Percentiles rank a stretch among this genome's conserved stretches.
These are phyloP conservation scores for Ceratobasidium sp. DNA, from an alignment of 1,284 basidiomycete species.

Conservation along the genomic window DNA sequence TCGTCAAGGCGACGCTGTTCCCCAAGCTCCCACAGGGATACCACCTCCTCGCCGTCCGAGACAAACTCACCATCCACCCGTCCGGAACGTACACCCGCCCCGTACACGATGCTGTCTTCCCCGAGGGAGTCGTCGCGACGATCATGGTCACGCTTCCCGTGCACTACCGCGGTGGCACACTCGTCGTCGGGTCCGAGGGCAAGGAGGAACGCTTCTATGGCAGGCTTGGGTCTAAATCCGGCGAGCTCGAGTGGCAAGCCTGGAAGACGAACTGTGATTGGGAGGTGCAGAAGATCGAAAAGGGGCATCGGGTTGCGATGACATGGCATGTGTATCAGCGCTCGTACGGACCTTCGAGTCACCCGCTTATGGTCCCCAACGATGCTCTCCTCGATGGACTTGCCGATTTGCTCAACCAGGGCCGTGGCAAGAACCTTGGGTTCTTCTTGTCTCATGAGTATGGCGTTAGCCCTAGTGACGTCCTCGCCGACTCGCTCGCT, in stretches of 20 bases:
- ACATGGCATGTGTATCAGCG: slow-evolving; percentile 78
- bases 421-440: slow-evolving; percentile 75
- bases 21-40: slow-evolving; percentile 75
- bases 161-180: slow-evolving; percentile 74
- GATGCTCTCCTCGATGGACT: slow-evolving; percentile 75
- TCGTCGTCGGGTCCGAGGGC: slow-evolving; percentile 69
- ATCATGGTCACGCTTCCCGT: slow-evolving; percentile 79
- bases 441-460: slow-evolving; percentile 80
- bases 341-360: slow-evolving; percentile 71
- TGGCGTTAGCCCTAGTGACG: slow-evolving; percentile 77
- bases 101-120: slow-evolving; percentile 54
- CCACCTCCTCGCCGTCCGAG: slow-evolving; percentile 74
- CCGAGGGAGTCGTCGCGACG: slow-evolving; percentile 77
- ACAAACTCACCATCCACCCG: slow-evolving; percentile 76
- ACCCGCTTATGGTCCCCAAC: slow-evolving; percentile 77
- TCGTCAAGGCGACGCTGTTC: slow-evolving; percentile 76
- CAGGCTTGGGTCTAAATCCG: slow-evolving; percentile 68
- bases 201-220: slow-evolving; percentile 73
- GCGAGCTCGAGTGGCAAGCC: slow-evolving; percentile 80
- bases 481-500: slow-evolving; percentile 75
- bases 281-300: slow-evolving; percentile 76
- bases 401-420: slow-evolving; percentile 65
- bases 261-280: slow-evolving; percentile 79
- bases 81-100: slow-evolving; percentile 69
- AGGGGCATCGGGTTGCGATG: slow-evolving; percentile 75